A percentile compares a stretch with the other conserved stretches of the same genome.
These are phyloP conservation scores for Hygrocybe coccinea DNA, from an alignment of 768 basidiomycete genomes.

Conservation along the genomic window DNA sequence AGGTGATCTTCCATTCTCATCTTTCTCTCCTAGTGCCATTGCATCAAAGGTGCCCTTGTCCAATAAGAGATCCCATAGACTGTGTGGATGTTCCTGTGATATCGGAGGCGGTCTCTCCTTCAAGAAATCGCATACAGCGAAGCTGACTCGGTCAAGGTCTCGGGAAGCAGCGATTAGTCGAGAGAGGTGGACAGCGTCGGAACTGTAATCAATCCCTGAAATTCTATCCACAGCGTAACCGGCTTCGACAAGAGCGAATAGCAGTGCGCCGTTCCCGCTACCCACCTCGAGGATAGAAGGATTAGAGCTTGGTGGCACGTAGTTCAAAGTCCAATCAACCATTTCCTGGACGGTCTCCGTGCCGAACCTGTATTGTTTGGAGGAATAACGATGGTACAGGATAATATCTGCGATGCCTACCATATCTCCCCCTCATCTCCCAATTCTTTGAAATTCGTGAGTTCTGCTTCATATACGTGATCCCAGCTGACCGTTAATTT, in stretches of 20 bases:
- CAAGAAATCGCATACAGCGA: slow-evolving; percentile 63
- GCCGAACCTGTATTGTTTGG: slow-evolving; percentile 61
- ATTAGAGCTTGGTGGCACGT: slow-evolving; percentile 45
- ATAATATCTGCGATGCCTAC: slow-evolving; percentile 31
- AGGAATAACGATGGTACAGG: not conserved
- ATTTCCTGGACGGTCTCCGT: slow-evolving; percentile 71
- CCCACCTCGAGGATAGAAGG: slow-evolving; percentile 72
- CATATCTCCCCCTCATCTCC: slow-evolving; percentile 85
- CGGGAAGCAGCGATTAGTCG: slow-evolving; percentile 48
- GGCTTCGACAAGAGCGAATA: slow-evolving; percentile 64
- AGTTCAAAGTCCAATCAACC: slow-evolving; percentile 62
- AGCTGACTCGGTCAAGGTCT: slow-evolving; percentile 43
- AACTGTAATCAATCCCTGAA: slow-evolving; percentile 73
- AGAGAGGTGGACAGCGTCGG: slow-evolving; percentile 63
- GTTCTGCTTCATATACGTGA: slow-evolving; percentile 63
- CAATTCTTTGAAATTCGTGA: slow-evolving; percentile 67
- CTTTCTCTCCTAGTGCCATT: slow-evolving; percentile 65
- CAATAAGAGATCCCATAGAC: slow-evolving; percentile 66
- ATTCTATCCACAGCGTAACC: slow-evolving; percentile 54
- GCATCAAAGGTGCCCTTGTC: slow-evolving; percentile 92
- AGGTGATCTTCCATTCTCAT: slow-evolving; percentile 48
- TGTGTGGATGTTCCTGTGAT: slow-evolving; percentile 17
- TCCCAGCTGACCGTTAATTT: slow-evolving; percentile 60
- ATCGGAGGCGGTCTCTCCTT: slow-evolving; percentile 42
- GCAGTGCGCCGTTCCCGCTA: slow-evolving; percentile 72